Percentiles rank a stretch among this genome's conserved stretches.
These are phyloP conservation scores for Phlyctochytrium arcticum DNA, from an alignment of 192 early-diverging fungal genomes.

Conservation along the genomic window DNA sequence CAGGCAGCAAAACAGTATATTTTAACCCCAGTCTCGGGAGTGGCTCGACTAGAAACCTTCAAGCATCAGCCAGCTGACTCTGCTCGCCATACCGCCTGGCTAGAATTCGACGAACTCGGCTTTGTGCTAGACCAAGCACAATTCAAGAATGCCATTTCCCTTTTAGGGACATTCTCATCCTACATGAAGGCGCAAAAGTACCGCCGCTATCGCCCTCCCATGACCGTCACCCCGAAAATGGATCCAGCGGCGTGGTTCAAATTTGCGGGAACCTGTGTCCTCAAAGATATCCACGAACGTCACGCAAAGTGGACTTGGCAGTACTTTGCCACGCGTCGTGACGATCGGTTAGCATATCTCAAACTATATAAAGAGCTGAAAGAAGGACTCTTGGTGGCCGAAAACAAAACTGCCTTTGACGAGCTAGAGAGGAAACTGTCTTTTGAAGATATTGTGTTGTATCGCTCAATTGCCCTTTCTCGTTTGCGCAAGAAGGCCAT, in stretches of 20 bases:
- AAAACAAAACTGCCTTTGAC: conserved; percentile 55
- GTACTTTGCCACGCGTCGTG: conserved; percentile 73
- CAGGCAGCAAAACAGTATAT: conserved; percentile 66
- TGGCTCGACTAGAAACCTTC: conserved; percentile 51
- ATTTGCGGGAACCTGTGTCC: conserved; percentile 51
- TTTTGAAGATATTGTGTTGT: conserved; percentile 88
- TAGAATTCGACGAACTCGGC: conserved; percentile 83
- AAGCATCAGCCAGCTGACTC: conserved; percentile 10
- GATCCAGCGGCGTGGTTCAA: conserved; percentile 83
- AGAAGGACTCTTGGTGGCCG: conserved; percentile 35
- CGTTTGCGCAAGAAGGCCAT: conserved; percentile 55
- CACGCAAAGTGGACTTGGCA: conserved; percentile 82
- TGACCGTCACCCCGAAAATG: conserved; percentile 71
- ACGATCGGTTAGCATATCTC: conserved; percentile 75
- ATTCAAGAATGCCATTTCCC: conserved; percentile 72
- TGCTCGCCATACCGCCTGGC: conserved; percentile 14
- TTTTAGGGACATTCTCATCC: conserved; percentile 79
- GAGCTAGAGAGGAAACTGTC: conserved; percentile 71
- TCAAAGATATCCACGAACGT: conserved; percentile 83
- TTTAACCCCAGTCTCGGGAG: conserved; percentile 86
- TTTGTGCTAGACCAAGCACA: conserved; percentile 90
- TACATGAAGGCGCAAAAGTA: conserved; percentile 74
- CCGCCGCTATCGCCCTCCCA: conserved; percentile 61
- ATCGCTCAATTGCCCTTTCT: conserved; percentile 70
- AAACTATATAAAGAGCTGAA: conserved; percentile 65